These are phyloP conservation scores for Exophiala lecanii-corni DNA, from an alignment of 2,329 filamentous ascomycete species.

Conservation along the genomic window DNA sequence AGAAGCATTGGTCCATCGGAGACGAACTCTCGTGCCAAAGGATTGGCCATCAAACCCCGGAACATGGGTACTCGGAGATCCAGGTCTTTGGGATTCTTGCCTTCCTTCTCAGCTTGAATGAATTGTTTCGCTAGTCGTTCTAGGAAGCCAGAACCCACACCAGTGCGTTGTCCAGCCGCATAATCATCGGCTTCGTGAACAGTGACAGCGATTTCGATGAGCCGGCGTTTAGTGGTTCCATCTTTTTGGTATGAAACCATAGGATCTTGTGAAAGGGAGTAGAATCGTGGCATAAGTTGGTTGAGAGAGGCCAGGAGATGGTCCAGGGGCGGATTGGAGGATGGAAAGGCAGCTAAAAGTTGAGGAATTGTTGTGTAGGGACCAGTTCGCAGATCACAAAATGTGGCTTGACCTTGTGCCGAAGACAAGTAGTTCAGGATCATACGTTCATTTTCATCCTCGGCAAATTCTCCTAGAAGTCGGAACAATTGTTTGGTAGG, in stretches of 20 bases:
- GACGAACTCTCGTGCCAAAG: slow-evolving; percentile 84
- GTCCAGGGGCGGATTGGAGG: slow-evolving; percentile 80
- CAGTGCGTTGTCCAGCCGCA: slow-evolving; percentile 66
- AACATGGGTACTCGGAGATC: slow-evolving; percentile 90
- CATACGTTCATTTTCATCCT: slow-evolving; percentile 78
- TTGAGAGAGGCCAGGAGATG: slow-evolving; percentile 73
- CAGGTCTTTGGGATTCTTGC: slow-evolving; percentile 46
- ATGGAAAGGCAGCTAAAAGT: slow-evolving; percentile 86
- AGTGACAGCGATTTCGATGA: slow-evolving; percentile 95
- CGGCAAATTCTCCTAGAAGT: slow-evolving; percentile 77
- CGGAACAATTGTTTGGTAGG: slow-evolving; percentile 85
- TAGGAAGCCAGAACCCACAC: slow-evolving; percentile 88
- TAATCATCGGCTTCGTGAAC: slow-evolving; percentile 84
- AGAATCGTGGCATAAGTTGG: slow-evolving; percentile 95
- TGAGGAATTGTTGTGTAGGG: slow-evolving; percentile 81
- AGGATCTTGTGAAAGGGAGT: slow-evolving; percentile 94
- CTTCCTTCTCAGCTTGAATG: slow-evolving; percentile 61
- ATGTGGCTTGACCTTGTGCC: slow-evolving; percentile 82
- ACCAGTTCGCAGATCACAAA: slow-evolving; percentile 90
- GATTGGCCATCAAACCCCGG: slow-evolving; percentile 96
- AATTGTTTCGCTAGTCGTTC: slow-evolving; percentile 75
- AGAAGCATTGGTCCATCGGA: slow-evolving; percentile 95
- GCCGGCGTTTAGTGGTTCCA: slow-evolving; percentile 67
- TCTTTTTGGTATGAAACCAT: slow-evolving; percentile 70
- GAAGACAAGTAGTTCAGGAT: slow-evolving; percentile 81